Evolutionary conservation across 768 basidiomycete species (phyloP).

Genomic region (Paxillus involutus): DNA sequence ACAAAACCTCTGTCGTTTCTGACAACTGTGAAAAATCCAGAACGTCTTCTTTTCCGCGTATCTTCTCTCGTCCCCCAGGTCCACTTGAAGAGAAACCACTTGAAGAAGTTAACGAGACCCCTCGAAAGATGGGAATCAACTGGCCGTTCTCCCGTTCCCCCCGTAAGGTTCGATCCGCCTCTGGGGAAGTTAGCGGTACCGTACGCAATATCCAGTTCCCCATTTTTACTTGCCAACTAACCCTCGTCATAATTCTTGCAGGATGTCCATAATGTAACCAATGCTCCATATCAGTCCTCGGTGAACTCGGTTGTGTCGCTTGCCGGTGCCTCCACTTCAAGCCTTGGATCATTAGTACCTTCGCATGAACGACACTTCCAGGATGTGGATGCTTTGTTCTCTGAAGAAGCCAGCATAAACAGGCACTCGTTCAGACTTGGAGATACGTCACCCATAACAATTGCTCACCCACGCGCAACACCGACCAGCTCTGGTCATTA

Average conservation of each 20-base stretch:
- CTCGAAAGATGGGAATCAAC: constrained; percentile 25
- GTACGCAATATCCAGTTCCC: constrained; percentile 8
- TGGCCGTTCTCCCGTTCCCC: constrained; percentile 32
- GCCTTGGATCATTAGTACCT: constrained; percentile 30
- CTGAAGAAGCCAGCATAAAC: constrained; percentile 2
- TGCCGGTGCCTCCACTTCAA: constrained; percentile 27
- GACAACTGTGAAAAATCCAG: constrained; percentile 16
- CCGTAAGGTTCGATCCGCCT: constrained; percentile 13
- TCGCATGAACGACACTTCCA: constrained; percentile 24
- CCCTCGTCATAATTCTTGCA: constrained; percentile 3
- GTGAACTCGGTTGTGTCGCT: constrained; percentile 11
- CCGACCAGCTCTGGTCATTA: constrained; percentile 1
- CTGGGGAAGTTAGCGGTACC: constrained; percentile 4
- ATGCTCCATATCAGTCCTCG: neutral
- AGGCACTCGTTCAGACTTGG: neutral
- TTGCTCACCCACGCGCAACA: neutral
- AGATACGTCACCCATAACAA: constrained; percentile 8
- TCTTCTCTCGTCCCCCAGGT: constrained; percentile 27
- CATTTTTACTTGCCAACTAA: constrained; percentile 1
- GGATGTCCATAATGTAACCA: constrained; percentile 7
- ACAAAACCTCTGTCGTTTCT: constrained; percentile 19
- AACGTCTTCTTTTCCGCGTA: constrained; percentile 28
- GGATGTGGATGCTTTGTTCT: constrained; percentile 3
- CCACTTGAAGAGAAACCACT: constrained; percentile 1
- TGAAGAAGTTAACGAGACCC: constrained; percentile 12